Base-by-base conservation (phyloP, 495 filamentous ascomycete genomes). In the Neurospora intermedia region DNA sequence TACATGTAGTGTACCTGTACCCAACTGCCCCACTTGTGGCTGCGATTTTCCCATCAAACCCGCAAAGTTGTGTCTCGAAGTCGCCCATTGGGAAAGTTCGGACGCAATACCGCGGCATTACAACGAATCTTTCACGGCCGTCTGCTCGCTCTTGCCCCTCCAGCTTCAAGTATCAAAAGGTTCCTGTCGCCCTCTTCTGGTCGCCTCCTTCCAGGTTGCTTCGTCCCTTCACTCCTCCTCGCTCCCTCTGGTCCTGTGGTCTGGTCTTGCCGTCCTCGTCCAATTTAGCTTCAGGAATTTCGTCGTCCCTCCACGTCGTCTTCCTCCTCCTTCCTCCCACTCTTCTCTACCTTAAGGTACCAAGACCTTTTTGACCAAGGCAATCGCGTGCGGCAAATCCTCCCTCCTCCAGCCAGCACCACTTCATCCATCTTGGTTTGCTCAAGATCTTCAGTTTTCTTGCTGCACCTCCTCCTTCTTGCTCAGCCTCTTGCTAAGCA, bases 401-500 rank as follows among this genome's bases (percentile, higher is more conserved):
- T 35, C 54, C 54, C 15, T 66, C 54, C 54, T 66, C 54, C 54
- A 66, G 54, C 54, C 54, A 62, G 23, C 54, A 62, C 23, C 15
- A 7, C 20, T 59, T 11, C 46, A 54, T 59, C 48, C 39, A 39
- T 41, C 9, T 27, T n/a, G n/a, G n/a, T n/a, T 46, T 20, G 45
- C 45, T 48, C 72, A 42, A 73, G 10, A 72, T 39, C 16, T 27
- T 31, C 27, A 31, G 27, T 31, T 35, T 41, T 41, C 40, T 41
- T 41, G 40, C 40, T 77, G 74, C 77, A 72, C 74, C 69, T 75
- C 71, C 74, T 71, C 74, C 75, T 78, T 69, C 66, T 39, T 31
- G 38, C 38, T 48, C 42, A 31, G 69, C 41, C 23, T 18, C n/a
- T 46, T 18, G 18, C 43, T 46, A 20, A 1, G 27, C 27, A 31